Base-by-base conservation (phyloP, 148 eudicot species). In the Amaranthus palmeri region DNA sequence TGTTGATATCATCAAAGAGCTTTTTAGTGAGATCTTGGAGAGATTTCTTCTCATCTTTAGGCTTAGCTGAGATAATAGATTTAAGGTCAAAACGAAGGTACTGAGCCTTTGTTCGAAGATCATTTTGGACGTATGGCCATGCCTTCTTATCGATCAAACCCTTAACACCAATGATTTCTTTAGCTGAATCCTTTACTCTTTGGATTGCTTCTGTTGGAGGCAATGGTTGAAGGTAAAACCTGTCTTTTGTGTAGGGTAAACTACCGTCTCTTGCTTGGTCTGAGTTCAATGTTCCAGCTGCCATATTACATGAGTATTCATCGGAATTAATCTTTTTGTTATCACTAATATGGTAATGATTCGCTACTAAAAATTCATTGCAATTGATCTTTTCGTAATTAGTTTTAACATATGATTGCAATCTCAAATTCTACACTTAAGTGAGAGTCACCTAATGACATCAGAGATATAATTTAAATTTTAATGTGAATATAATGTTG, bases 71-170 rank as follows among this genome's bases (percentile, higher is more conserved):
- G 66, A 92, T 90, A 70, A 96, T 70, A 17, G 99, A 90, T 80
- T 96, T 92, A 74, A 96, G 97, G 68, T 96, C 99, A 54, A 71
- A 96, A 14, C 99, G 88, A 43, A 96, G 96, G 82, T 90, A 96
- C 58, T 60, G 78, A 0, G 99, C 90, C 87, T 41, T 88, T 9
- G 68, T 70, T 12, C 99, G 97, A 42, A 96, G 96, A 77, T 96
- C 97, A 41, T 88, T 92, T 15, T 88, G 97, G 69, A 90, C 99
- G 46, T 83, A 92, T 1, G 99, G 99, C 99, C 99, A 96, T 2
- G 97, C 97, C 86, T 95, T 92, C 87, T 90, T 95, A 75, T 90
- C 89, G 25, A 95, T 95, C 0, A 88, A 75, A 5, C 61, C 65
- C 76, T 95, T 95, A 42, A 95, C 99, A 13, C 77, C 82, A 40